These are phyloP conservation scores for Mycena sanguinolenta DNA, from an alignment of 768 basidiomycete species.

Conservation along the genomic window DNA sequence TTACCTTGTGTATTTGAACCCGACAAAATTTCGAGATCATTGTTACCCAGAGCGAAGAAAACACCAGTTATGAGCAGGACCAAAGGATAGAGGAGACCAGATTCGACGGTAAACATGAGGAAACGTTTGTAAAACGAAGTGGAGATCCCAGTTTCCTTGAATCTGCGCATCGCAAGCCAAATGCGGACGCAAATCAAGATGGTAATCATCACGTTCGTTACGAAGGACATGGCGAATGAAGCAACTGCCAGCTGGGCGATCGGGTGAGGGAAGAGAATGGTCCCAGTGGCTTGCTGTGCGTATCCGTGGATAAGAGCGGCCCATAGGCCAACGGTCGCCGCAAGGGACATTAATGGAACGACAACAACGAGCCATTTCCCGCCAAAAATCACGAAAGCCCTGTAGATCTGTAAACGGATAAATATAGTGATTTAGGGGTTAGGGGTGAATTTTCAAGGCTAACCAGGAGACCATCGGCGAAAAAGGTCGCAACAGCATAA, in stretches of 20 bases:
- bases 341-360: not conserved
- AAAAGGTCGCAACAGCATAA: not conserved
- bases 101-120: not conserved
- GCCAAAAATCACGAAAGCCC: not conserved
- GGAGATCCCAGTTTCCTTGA: not conserved
- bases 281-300: not conserved
- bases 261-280: too few relatives aligned
- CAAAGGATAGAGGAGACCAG: not conserved
- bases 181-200: conserved; percentile 1
- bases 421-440: not conserved
- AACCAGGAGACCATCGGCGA: not conserved
- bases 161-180: not conserved
- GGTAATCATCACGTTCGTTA: not conserved
- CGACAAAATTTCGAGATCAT: not conserved
- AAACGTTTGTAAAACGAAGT: not conserved
- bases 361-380: not conserved
- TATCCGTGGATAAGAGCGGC: not conserved
- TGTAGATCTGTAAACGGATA: not conserved
- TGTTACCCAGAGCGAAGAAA: not conserved
- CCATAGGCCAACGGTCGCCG: not conserved
- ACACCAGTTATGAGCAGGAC: not conserved
- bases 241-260: not conserved
- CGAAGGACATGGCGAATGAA: not conserved
- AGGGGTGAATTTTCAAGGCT: not conserved
- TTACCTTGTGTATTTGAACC: conserved; percentile 1